Evolutionary conservation across 805 yeast species (phyloP).

Genomic region (Wickerhamiella vanderwaltii): DNA sequence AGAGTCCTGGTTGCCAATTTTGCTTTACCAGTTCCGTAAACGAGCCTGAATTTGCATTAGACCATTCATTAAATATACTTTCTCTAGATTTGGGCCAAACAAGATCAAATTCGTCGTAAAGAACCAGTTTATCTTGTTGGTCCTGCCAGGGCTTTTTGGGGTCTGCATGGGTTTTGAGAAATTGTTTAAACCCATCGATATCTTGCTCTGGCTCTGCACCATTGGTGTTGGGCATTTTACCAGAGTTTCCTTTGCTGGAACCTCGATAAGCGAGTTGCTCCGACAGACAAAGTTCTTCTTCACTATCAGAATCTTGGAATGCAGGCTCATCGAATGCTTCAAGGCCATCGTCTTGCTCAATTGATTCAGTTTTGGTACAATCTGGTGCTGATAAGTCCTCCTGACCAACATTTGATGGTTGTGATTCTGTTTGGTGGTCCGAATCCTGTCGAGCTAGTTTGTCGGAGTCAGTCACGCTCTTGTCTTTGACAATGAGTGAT

Average conservation of each 20-base stretch:
- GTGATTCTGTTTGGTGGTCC: neutral
- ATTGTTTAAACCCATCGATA: slow-evolving; percentile 1
- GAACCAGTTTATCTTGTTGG: slow-evolving; percentile 32
- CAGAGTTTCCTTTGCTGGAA: neutral
- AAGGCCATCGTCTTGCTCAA: too few species aligned
- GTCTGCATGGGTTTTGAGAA: slow-evolving; percentile 2
- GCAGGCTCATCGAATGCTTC: slow-evolving; percentile 4
- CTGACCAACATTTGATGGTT: neutral
- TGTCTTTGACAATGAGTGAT: too few species aligned
- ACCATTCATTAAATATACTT: slow-evolving; percentile 38
- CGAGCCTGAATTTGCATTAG: slow-evolving; percentile 15
- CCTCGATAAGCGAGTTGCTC: neutral
- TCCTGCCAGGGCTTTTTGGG: slow-evolving; percentile 33
- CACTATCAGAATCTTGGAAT: neutral
- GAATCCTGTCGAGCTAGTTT: neutral
- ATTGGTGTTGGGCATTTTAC: neutral
- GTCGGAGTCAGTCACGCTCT: too few species aligned
- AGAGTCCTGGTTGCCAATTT: slow-evolving; percentile 22
- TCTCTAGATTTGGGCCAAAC: slow-evolving; percentile 29
- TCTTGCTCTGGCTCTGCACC: neutral
- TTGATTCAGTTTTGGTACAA: too few species aligned
- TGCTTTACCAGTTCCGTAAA: slow-evolving; percentile 26
- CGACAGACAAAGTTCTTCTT: neutral
- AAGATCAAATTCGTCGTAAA: slow-evolving; percentile 33
- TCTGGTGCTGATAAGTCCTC: neutral